These are phyloP conservation scores for Termitomyces sp. DNA, from an alignment of 768 basidiomycete genomes.

Conservation along the genomic window DNA sequence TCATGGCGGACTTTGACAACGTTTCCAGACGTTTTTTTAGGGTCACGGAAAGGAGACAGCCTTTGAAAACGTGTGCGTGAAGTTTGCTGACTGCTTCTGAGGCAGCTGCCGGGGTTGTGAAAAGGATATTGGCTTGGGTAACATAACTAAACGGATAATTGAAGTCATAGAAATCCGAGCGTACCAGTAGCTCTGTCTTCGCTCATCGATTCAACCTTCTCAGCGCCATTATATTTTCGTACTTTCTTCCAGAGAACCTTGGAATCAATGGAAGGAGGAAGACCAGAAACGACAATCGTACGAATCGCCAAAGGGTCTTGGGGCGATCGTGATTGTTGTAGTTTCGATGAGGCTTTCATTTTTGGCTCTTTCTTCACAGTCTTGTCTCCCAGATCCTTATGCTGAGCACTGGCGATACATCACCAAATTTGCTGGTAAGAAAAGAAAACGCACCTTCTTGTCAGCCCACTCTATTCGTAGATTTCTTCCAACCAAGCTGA, in stretches of 20 bases:
- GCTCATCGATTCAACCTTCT: conserved; percentile 51
- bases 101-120: conserved; percentile 61
- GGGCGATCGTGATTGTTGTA: conserved; percentile 25
- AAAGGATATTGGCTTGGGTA: conserved; percentile 62
- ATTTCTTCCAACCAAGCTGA: conserved; percentile 60
- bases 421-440: not conserved
- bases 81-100: conserved; percentile 70
- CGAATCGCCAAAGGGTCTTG: conserved; percentile 80
- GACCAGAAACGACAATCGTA: conserved; percentile 73
- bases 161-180: conserved; percentile 9
- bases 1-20: conserved; percentile 40
- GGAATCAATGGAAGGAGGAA: conserved; percentile 55
- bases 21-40: conserved; percentile 82
- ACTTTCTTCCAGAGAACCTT: conserved; percentile 82
- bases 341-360: conserved; percentile 27
- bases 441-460: conserved; percentile 48
- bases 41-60: conserved; percentile 75
- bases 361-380: conserved; percentile 33
- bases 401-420: conserved; percentile 20
- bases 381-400: conserved; percentile 36
- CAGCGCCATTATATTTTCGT: conserved; percentile 72
- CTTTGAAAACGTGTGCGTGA: conserved; percentile 92
- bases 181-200: conserved; percentile 46
- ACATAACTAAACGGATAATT: not conserved
- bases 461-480: conserved; percentile 80